Evolutionary conservation across 768 basidiomycete genomes (phyloP).

Genomic region (Daedalea quercina): DNA sequence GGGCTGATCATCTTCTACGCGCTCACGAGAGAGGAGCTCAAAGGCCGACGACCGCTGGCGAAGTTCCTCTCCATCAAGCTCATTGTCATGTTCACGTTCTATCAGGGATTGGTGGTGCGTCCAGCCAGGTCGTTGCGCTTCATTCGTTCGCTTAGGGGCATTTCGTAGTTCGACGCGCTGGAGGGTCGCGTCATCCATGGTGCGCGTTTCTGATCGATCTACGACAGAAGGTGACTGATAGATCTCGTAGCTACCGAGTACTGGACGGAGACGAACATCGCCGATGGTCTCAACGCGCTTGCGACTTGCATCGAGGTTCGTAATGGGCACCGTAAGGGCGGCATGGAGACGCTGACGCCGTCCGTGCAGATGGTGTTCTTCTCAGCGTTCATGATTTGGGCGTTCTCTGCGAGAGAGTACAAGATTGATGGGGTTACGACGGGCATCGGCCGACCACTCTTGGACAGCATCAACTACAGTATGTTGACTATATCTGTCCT

Average conservation of each 20-base stretch:
- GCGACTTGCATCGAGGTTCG: slow-evolving; percentile 76
- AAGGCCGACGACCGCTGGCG: slow-evolving; percentile 65
- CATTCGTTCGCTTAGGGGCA: not conserved
- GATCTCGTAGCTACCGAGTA: slow-evolving; percentile 52
- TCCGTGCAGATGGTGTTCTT: slow-evolving; percentile 74
- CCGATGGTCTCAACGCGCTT: slow-evolving; percentile 78
- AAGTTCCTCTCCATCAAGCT: slow-evolving; percentile 88
- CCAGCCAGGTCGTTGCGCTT: not conserved
- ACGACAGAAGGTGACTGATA: not conserved
- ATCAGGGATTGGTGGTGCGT: slow-evolving; percentile 70
- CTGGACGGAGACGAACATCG: slow-evolving; percentile 82
- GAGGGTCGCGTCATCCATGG: slow-evolving; percentile 66
- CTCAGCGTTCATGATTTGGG: slow-evolving; percentile 73
- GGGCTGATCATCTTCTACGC: slow-evolving; percentile 81
- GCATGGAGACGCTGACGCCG: not conserved
- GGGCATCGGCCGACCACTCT: slow-evolving; percentile 61
- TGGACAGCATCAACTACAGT: slow-evolving; percentile 50
- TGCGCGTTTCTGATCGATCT: slow-evolving; percentile 18
- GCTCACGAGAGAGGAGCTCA: slow-evolving; percentile 74
- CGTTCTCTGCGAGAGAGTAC: slow-evolving; percentile 72
- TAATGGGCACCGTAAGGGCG: not conserved
- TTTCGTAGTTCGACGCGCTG: slow-evolving; percentile 53
- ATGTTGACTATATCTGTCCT: slow-evolving; percentile 14
- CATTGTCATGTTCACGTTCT: slow-evolving; percentile 85
- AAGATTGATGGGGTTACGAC: slow-evolving; percentile 38